phyloP scores from a whole-genome alignment of 352 stramenopile species.

The Phytophthora multivora region DNA sequence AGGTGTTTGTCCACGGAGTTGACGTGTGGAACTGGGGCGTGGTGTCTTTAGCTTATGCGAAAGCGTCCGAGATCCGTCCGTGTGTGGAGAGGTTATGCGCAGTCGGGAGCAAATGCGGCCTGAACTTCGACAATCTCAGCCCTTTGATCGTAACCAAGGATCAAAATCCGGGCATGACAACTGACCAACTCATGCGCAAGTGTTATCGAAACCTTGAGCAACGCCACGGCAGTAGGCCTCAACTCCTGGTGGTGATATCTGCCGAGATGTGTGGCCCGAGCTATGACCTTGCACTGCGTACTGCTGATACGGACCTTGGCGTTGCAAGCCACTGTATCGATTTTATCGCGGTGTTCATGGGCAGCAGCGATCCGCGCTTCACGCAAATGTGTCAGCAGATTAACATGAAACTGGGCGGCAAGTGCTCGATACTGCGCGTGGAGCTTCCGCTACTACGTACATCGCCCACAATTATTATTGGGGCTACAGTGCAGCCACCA shows the following conservation, averaged over 20 bases:
- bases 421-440: background rate
- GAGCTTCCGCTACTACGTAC: background rate
- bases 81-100: slow-evolving; percentile 39
- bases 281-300: too few species aligned
- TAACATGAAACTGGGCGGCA: background rate
- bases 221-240: too few species aligned
- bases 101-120: slow-evolving; percentile 22
- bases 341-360: too few species aligned
- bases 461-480: background rate
- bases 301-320: too few species aligned
- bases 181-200: too few species aligned
- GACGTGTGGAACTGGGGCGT: slow-evolving; percentile 51
- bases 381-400: background rate
- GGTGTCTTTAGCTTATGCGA: slow-evolving; percentile 38
- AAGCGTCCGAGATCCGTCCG: slow-evolving; percentile 19
- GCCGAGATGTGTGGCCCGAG: too few species aligned
- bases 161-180: too few species aligned
- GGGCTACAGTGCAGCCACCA: background rate
- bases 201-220: too few species aligned
- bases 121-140: slow-evolving; percentile 20
- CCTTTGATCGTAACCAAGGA: too few species aligned
- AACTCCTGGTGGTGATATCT: too few species aligned
- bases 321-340: too few species aligned
- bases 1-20: slow-evolving; percentile 50
- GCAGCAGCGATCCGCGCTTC: too few species aligned